A percentile compares a stretch with the other conserved stretches of the same genome.
Evolutionary conservation across 495 filamentous ascomycete species (phyloP).

Genomic region (Melanomma pulvis-pyrius): DNA sequence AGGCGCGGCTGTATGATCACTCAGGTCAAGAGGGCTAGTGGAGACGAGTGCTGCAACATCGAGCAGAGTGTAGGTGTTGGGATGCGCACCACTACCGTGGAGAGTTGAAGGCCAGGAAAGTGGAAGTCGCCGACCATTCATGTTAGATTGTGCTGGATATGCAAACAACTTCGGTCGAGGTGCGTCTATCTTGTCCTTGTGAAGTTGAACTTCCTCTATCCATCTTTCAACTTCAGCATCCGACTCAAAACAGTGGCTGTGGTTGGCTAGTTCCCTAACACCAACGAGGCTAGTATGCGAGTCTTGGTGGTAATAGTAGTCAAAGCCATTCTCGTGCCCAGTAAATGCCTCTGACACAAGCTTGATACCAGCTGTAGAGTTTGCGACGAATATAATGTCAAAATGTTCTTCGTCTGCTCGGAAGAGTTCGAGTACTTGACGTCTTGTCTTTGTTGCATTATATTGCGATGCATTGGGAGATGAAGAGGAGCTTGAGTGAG

Average conservation of each 20-base stretch:
- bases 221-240: slow-evolving; percentile 70
- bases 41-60: slow-evolving; percentile 75
- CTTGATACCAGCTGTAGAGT: slow-evolving; percentile 71
- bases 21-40: slow-evolving; percentile 66
- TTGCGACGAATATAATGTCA: slow-evolving; percentile 69
- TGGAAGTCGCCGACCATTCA: slow-evolving; percentile 72
- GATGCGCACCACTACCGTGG: background rate
- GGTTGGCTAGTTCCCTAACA: slow-evolving; percentile 62
- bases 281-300: slow-evolving; percentile 76
- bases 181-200: background rate
- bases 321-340: slow-evolving; percentile 60
- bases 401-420: slow-evolving; percentile 64
- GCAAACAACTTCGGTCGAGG: slow-evolving; percentile 58
- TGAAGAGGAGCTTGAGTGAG: slow-evolving; percentile 70
- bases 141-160: slow-evolving; percentile 79
- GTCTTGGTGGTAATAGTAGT: slow-evolving; percentile 76
- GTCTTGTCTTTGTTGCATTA: slow-evolving; percentile 62
- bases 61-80: slow-evolving; percentile 61
- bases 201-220: slow-evolving; percentile 48
- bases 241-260: slow-evolving; percentile 61
- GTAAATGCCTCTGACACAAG: slow-evolving; percentile 68
- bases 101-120: slow-evolving; percentile 54
- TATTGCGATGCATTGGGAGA: slow-evolving; percentile 61
- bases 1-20: slow-evolving; percentile 61
- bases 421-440: slow-evolving; percentile 63